Evolutionary conservation across 139 green algal genomes (phyloP).

Genomic region (Yamagishiella unicocca): DNA sequence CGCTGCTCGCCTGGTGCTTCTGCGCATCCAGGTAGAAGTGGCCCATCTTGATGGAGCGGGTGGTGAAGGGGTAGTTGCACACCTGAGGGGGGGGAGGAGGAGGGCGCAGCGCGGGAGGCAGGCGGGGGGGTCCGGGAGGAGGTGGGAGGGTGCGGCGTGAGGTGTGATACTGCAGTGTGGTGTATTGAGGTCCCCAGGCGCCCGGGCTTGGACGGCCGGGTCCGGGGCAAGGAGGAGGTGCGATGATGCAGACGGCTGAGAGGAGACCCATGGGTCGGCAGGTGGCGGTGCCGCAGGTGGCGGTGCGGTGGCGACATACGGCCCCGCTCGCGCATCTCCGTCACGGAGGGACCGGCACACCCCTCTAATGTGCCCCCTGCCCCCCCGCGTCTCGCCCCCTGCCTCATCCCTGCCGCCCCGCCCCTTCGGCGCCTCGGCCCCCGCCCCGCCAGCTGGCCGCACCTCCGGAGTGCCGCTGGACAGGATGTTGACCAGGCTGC

Average conservation of each 20-base stretch:
- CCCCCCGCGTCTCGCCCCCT: neutral
- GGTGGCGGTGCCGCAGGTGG: too few species aligned
- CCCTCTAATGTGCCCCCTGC: too few species aligned
- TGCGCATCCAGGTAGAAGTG: slow-evolving; percentile 93
- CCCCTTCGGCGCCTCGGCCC: neutral
- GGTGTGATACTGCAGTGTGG: too few species aligned
- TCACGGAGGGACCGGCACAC: too few species aligned
- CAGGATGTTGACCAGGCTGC: slow-evolving; percentile 87
- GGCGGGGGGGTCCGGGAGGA: neutral
- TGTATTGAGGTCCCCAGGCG: too few species aligned
- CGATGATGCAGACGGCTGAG: too few species aligned
- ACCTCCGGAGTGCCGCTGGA: slow-evolving; percentile 77
- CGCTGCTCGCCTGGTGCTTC: slow-evolving; percentile 83
- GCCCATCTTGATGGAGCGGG: slow-evolving; percentile 95
- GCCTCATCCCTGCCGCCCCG: neutral
- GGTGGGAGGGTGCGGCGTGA: neutral
- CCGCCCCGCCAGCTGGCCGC: neutral
- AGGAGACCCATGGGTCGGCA: neutral
- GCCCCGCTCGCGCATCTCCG: too few species aligned
- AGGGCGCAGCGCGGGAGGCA: too few species aligned
- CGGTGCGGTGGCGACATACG: too few species aligned
- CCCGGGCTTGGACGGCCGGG: too few species aligned
- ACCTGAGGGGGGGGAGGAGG: slow-evolving; percentile 70
- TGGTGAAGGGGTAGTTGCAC: slow-evolving; percentile 99
- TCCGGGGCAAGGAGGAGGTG: too few species aligned